A percentile compares a stretch with the other conserved stretches of the same genome.
Evolutionary conservation across 441 rosid genomes (phyloP).

Genomic region (Pelargonium cotyledonis): DNA sequence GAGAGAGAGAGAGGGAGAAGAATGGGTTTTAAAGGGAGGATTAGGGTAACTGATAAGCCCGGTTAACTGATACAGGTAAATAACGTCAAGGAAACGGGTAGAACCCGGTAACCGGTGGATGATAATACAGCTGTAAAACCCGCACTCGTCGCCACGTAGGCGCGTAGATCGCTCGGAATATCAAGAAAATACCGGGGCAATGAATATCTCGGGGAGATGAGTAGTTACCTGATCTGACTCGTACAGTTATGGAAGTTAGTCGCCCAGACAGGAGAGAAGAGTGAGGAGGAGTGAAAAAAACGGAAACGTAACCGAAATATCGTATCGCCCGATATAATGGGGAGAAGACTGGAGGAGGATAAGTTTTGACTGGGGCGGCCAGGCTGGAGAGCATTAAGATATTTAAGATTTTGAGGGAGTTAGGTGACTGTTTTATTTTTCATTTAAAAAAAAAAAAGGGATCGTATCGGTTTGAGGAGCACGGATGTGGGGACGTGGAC

Average conservation of each 20-base stretch:
- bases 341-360: slow-evolving; percentile 12
- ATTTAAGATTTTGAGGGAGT: slow-evolving; percentile 9
- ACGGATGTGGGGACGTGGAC: slow-evolving; percentile 18
- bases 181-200: slow-evolving; percentile 10
- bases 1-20: not conserved
- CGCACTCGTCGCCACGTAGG: slow-evolving; percentile 2
- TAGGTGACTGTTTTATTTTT: not conserved
- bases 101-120: not conserved
- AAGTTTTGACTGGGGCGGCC: slow-evolving; percentile 20
- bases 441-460: too few relatives aligned
- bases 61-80: slow-evolving; percentile 20
- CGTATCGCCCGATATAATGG: not conserved
- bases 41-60: slow-evolving; percentile 27
- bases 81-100: slow-evolving; percentile 15
- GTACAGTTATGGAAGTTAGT: slow-evolving; percentile 26
- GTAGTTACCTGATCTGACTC: slow-evolving; percentile 21
- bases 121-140: not conserved
- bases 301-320: not conserved
- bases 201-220: slow-evolving; percentile 4
- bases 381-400: slow-evolving; percentile 28
- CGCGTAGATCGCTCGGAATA: not conserved
- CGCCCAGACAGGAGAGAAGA: too few relatives aligned
- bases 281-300: too few relatives aligned
- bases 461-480: slow-evolving; percentile 5
- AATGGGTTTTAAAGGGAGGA: slow-evolving; percentile 4